Evolutionary conservation across 2,329 filamentous ascomycete genomes (phyloP).

Genomic region (Aciculosporium take): DNA sequence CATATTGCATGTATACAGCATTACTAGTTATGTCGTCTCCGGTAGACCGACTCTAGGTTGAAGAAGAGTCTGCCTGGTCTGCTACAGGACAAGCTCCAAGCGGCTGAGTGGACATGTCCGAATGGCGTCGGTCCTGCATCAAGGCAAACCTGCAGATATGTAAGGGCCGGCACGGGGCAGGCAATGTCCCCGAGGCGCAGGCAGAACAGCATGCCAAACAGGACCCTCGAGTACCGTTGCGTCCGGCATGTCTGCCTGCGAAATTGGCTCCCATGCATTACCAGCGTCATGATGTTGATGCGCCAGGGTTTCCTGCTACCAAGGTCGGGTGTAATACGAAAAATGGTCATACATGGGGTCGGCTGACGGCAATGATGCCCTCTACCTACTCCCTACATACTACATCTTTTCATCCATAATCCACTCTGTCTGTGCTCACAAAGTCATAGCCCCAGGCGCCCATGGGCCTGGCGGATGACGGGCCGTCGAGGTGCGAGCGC

Average conservation of each 20-base stretch:
- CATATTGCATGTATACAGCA: too few species aligned
- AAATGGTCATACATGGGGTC: too few species aligned
- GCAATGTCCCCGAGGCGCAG: not conserved
- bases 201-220: not conserved
- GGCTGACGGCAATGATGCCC: not conserved
- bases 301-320: not conserved
- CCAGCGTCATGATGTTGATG: not conserved
- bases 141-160: constrained; percentile 4
- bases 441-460: not conserved
- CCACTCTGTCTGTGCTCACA: not conserved
- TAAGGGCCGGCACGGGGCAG: not conserved
- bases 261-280: not conserved
- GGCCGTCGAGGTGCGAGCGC: not conserved
- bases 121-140: not conserved
- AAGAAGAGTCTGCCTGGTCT: too few species aligned
- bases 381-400: too few species aligned
- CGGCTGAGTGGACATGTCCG: not conserved
- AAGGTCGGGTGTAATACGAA: not conserved
- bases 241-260: not conserved
- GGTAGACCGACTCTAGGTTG: not conserved
- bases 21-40: too few species aligned
- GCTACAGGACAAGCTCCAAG: too few species aligned
- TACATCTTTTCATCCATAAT: too few species aligned
- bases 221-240: not conserved
- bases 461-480: not conserved